Percentiles rank a stretch among this genome's conserved stretches.
Conservation (phyloP, 2,329 filamentous ascomycete genomes). For the Aureobasidium pullulans region DNA sequence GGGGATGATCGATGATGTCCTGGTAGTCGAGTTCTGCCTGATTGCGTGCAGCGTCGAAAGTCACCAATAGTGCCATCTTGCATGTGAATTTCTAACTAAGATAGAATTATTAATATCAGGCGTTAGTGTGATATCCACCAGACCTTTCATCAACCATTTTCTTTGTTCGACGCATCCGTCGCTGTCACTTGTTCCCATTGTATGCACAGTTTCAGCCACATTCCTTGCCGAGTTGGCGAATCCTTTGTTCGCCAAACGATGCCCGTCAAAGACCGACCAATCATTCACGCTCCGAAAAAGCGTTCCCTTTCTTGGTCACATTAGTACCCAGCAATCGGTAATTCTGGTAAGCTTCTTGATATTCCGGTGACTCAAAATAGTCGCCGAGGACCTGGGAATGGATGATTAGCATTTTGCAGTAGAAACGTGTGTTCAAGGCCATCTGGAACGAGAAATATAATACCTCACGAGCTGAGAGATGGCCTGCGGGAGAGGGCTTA, state of each 20-base stretch:
- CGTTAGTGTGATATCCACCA: no score
- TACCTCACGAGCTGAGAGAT: not conserved
- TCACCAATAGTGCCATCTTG: not conserved
- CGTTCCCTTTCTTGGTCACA: not conserved
- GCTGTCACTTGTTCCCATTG: not conserved
- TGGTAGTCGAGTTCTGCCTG: not conserved
- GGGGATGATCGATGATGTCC: not conserved
- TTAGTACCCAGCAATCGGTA: not conserved
- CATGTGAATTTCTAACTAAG: no score
- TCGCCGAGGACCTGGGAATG: not conserved
- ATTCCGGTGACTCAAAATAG: not conserved
- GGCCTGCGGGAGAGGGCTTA: not conserved
- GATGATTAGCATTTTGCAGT: no score
- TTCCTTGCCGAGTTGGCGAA: not conserved
- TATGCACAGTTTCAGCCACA: not conserved
- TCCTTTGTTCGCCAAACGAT: no score
- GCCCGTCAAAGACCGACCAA: no score
- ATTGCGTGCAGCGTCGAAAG: not conserved
- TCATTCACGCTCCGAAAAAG: not conserved
- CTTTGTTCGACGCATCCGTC: not conserved
- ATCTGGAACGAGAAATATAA: not conserved
- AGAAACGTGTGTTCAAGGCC: not conserved
- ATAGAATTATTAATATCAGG: no score
- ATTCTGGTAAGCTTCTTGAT: not conserved
- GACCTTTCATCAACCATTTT: no score